Evolutionary conservation across 2,329 filamentous ascomycete species (phyloP).

Genomic region (Fusarium sp.): DNA sequence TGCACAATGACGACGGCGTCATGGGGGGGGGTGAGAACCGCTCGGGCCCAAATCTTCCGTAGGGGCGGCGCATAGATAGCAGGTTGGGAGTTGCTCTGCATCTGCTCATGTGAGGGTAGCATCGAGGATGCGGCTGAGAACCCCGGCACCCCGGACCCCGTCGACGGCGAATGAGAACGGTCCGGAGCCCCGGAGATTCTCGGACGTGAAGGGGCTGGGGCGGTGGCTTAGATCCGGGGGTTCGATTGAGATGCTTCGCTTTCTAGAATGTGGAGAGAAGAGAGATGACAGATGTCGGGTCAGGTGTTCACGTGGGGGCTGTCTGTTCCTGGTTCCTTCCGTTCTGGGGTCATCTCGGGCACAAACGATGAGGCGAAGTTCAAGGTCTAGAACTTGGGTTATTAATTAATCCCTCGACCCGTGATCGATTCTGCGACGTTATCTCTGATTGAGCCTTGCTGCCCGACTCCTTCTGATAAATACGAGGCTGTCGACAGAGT

Average conservation of each 20-base stretch:
- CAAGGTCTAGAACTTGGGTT: neutral
- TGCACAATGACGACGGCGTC: conserved; percentile 9
- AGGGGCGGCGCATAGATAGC: neutral
- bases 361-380: conserved; percentile 33
- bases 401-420: conserved; percentile 2
- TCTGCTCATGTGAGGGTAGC: conserved; percentile 13
- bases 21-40: conserved; percentile 3
- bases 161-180: conserved; percentile 34
- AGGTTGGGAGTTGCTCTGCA: neutral
- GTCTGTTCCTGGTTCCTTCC: conserved; percentile 21
- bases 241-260: neutral
- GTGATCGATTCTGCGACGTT: neutral
- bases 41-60: neutral
- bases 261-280: conserved; percentile 17
- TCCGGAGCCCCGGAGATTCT: conserved; percentile 14
- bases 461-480: neutral
- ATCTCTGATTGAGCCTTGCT: neutral
- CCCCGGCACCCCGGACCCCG: conserved; percentile 6
- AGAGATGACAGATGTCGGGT: neutral
- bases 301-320: neutral
- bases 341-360: conserved; percentile 32
- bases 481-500: neutral
- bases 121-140: conserved; percentile 7
- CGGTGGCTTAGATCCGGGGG: conserved; percentile 41
- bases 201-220: conserved; percentile 23